Percentiles rank a stretch among this genome's conserved stretches.
phyloP scores from a whole-genome alignment of 2,329 filamentous ascomycete genomes.

The Pyricularia pennisetigena region DNA sequence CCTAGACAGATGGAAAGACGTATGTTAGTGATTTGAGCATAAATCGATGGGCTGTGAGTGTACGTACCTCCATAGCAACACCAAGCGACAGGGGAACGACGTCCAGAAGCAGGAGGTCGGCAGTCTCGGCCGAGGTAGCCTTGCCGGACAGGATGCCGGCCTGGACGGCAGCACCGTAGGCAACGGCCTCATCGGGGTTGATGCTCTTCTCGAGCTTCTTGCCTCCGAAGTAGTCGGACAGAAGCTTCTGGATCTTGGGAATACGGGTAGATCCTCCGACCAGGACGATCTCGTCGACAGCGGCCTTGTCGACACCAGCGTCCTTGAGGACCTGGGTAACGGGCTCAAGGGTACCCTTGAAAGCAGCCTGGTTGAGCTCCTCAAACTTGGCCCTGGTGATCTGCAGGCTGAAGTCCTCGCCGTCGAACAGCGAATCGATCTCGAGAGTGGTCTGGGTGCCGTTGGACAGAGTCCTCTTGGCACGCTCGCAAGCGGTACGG shows the following conservation, averaged over 20 bases:
- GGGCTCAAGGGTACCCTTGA: slow-evolving; percentile 85
- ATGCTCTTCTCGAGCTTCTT: slow-evolving; percentile 99
- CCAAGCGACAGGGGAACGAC: slow-evolving; percentile 93
- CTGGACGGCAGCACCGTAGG: slow-evolving; percentile 97
- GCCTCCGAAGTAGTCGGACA: slow-evolving; percentile 97
- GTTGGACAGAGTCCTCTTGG: slow-evolving; percentile 97
- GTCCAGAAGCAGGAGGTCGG: slow-evolving; percentile 90
- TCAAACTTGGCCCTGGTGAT: slow-evolving; percentile 99
- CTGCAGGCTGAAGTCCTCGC: slow-evolving; percentile 93
- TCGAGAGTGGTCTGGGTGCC: slow-evolving; percentile 96
- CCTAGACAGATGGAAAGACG: not conserved
- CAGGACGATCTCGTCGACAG: slow-evolving; percentile 96
- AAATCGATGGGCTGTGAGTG: not conserved
- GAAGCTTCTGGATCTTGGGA: slow-evolving; percentile 95
- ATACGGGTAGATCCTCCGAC: slow-evolving; percentile 99
- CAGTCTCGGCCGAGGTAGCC: slow-evolving; percentile 89
- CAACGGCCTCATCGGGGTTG: slow-evolving; percentile 98
- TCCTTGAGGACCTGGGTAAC: slow-evolving; percentile 97
- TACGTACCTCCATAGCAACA: slow-evolving; percentile 83
- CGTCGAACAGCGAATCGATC: slow-evolving; percentile 97
- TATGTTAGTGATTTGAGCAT: not conserved
- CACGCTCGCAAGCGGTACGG: slow-evolving; percentile 96
- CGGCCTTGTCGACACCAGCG: slow-evolving; percentile 74
- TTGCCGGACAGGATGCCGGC: slow-evolving; percentile 98
- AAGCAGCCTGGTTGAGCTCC: slow-evolving; percentile 93